phyloP scores from a whole-genome alignment of 257 asterid species.

The Penstemon eatonii region DNA sequence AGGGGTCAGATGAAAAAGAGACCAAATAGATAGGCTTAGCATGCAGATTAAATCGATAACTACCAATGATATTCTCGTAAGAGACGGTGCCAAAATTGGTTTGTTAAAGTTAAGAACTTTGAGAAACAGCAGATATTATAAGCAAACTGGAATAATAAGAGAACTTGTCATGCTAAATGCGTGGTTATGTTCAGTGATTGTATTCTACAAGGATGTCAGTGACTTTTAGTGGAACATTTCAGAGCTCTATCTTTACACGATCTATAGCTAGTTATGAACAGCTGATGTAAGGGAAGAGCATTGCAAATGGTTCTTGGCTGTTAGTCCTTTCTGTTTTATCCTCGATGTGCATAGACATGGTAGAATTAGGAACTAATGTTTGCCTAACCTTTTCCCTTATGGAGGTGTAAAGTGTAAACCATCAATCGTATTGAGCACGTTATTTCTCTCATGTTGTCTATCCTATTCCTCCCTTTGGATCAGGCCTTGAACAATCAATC shows the following conservation, averaged over 20 bases:
- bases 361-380: neutral
- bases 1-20: neutral
- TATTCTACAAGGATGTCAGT: neutral
- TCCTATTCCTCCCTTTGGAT: neutral
- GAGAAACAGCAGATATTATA: slow-evolving; percentile 11
- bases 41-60: neutral
- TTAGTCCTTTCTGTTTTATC: neutral
- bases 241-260: too few relatives aligned
- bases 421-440: slow-evolving; percentile 4
- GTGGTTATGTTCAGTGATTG: neutral
- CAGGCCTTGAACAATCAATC: neutral
- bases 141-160: neutral
- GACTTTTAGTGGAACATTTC: neutral
- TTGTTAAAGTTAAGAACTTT: neutral
- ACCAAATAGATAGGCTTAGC: neutral
- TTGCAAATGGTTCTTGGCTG: neutral
- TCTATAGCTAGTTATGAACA: neutral
- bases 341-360: neutral
- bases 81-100: neutral
- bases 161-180: neutral
- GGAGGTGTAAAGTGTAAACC: neutral
- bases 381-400: neutral
- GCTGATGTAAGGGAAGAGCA: too few relatives aligned
- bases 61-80: neutral
- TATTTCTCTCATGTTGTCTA: neutral